Evolutionary conservation across 2,329 filamentous ascomycete genomes (phyloP).

Genomic region (Diplocarpon mali): DNA sequence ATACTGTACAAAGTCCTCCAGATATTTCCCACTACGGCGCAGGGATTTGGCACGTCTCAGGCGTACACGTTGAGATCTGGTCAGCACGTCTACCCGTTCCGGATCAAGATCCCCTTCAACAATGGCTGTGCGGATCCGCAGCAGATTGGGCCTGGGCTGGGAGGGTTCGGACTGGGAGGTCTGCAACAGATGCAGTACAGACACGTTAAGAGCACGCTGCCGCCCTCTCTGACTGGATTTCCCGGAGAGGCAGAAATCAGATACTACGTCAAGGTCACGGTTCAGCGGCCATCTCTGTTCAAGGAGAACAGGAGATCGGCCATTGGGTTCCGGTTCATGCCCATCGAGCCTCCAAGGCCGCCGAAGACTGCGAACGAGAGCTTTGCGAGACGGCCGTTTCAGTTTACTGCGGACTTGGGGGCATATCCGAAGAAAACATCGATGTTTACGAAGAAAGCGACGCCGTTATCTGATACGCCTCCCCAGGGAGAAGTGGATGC

Average conservation of each 20-base stretch:
- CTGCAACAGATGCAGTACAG: conserved; percentile 47
- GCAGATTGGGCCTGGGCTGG: conserved; percentile 39
- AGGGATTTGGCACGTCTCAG: conserved; percentile 25
- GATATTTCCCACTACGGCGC: conserved; percentile 46
- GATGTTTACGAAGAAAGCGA: conserved; percentile 24
- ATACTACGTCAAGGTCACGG: conserved; percentile 93
- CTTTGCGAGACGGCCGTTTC: conserved; percentile 65
- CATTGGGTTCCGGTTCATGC: conserved; percentile 71
- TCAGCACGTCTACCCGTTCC: conserved; percentile 65
- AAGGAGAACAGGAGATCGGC: conserved; percentile 75
- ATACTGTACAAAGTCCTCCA: conserved; percentile 64
- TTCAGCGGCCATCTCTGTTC: conserved; percentile 77
- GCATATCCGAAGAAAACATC: conserved; percentile 24
- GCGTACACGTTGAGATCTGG: conserved; percentile 55
- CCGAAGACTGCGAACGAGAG: conserved; percentile 60
- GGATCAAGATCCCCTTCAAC: conserved; percentile 69
- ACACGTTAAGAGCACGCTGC: conserved; percentile 78
- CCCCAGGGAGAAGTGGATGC: conserved; percentile 69
- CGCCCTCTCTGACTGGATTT: conserved; percentile 80
- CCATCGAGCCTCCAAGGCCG: conserved; percentile 78
- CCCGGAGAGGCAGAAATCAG: conserved; percentile 79
- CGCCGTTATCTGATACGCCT: conserved; percentile 32
- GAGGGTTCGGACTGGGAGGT: conserved; percentile 52
- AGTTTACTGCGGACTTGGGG: conserved; percentile 35
- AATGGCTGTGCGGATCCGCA: conserved; percentile 44